Conservation (phyloP, 495 filamentous ascomycete genomes). For the Zalerion maritima region DNA sequence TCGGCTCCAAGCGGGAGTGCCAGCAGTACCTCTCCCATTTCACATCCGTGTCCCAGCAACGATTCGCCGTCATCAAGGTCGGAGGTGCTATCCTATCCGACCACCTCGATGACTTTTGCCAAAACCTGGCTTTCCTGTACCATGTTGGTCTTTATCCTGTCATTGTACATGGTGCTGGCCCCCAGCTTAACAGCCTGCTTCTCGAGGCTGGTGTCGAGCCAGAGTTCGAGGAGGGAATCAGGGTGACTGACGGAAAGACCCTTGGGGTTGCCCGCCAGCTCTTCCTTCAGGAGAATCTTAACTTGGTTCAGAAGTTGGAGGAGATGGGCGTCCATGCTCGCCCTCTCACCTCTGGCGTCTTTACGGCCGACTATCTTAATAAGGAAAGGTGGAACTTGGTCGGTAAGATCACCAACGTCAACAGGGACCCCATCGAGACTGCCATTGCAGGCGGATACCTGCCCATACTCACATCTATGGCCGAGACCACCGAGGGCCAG, state of each 20-base stretch:
- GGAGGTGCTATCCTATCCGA: slow-evolving; percentile 95
- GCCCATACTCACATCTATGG: slow-evolving; percentile 93
- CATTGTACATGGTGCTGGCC: slow-evolving; percentile 91
- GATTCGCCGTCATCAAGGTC: slow-evolving; percentile 98
- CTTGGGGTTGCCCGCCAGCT: slow-evolving; percentile 78
- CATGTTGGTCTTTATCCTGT: slow-evolving; percentile 92
- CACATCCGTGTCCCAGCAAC: slow-evolving; percentile 90
- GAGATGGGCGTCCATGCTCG: slow-evolving; percentile 81
- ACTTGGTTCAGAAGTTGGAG: slow-evolving; percentile 83
- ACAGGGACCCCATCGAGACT: slow-evolving; percentile 81
- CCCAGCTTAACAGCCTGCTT: slow-evolving; percentile 88
- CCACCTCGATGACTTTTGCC: slow-evolving; percentile 78
- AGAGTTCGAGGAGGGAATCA: slow-evolving; percentile 91
- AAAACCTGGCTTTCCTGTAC: slow-evolving; percentile 80
- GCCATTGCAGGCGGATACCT: slow-evolving; percentile 86
- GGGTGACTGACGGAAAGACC: slow-evolving; percentile 92
- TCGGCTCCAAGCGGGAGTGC: slow-evolving; percentile 92
- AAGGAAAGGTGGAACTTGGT: slow-evolving; percentile 90
- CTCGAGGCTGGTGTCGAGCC: slow-evolving; percentile 88
- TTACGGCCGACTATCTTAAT: slow-evolving; percentile 88
- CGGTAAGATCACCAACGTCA: slow-evolving; percentile 87
- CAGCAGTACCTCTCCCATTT: slow-evolving; percentile 98
- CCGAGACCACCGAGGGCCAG: slow-evolving; percentile 84
- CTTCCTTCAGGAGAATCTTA: slow-evolving; percentile 92
- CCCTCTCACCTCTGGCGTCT: slow-evolving; percentile 85